Base-by-base conservation (phyloP, 169 alveolate species). In the Sarcocystis neurona region DNA sequence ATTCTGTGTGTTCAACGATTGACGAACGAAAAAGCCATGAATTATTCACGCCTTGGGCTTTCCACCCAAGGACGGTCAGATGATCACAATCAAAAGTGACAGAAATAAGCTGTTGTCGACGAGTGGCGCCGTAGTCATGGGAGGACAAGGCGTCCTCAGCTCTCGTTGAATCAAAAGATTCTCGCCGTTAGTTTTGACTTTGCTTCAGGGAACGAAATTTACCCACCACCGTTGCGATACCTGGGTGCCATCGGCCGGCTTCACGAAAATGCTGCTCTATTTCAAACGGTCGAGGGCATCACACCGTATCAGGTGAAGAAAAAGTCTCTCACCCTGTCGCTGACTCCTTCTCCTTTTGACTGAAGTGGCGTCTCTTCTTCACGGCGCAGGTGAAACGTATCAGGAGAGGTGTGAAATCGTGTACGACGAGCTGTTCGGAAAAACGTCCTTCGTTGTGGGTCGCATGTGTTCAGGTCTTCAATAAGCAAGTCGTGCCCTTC, bases 231-330 rank as follows among this genome's bases (percentile, higher is more conserved):
- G 5, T n/a, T 79, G 77, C 87, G 87, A 27, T 79, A 79, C 37
- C 87, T 79, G 4, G 87, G 87, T n/a, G 87, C 87, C 32, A 58
- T 79, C 27, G 87, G 87, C 6, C 63, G 87, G 32, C 48, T 50
- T 8, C 87, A 79, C 37, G 87, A 79, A 41, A 79, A 12, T 8
- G 87, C 50, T 30, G 87, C 87, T 12, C 41, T 56, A 8, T 79
- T 79, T 46, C 34, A 77, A 41, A 77, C 85, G 44, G 48, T 30
- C 48, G 85, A 77, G 23, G 85, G 85, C 44, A 46, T 46, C 37
- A 68, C 44, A 46, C 85, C 85, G n/a, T 48, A 23, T n/a, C 44
- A 39, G 60, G 85, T 77, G n/a, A 30, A 30, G 0, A n/a, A 20
- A 10, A 53, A 53, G 20, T 10, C 63, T 20, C 63, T 53, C 20